These are phyloP conservation scores for Purpureocillium lavendulum DNA, from an alignment of 2,329 filamentous ascomycete genomes.

Conservation along the genomic window DNA sequence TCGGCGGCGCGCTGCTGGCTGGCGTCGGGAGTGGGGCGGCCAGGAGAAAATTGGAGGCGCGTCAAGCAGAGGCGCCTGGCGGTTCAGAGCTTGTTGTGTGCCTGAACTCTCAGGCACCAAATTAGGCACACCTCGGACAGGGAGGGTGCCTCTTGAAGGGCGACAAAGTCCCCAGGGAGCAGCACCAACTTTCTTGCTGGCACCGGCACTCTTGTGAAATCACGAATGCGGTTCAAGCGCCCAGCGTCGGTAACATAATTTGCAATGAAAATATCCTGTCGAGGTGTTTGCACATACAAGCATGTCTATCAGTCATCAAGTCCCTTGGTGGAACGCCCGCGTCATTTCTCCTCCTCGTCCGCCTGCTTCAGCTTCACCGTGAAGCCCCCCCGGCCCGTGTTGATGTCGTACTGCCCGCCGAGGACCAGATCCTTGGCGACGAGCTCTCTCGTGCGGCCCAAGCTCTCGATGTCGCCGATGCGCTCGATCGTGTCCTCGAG, in stretches of 20 bases:
- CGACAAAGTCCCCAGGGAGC: too few relatives aligned
- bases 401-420: constrained; percentile 69
- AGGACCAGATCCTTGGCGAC: constrained; percentile 92
- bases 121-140: too few relatives aligned
- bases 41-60: constrained; percentile 7
- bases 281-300: not conserved
- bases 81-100: constrained; percentile 6
- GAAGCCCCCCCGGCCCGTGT: constrained; percentile 28
- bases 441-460: constrained; percentile 87
- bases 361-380: constrained; percentile 35
- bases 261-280: not conserved
- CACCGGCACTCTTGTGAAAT: too few relatives aligned
- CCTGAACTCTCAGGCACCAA: constrained; percentile 14
- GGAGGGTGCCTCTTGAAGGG: too few relatives aligned
- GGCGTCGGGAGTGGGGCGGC: too few relatives aligned
- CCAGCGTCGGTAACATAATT: too few relatives aligned
- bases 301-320: too few relatives aligned
- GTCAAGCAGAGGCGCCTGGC: not conserved
- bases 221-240: too few relatives aligned
- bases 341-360: constrained; percentile 17
- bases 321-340: too few relatives aligned
- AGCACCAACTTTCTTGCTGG: too few relatives aligned
- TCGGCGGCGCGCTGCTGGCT: constrained; percentile 14
- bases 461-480: constrained; percentile 85
- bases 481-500: constrained; percentile 75